phyloP scores from a whole-genome alignment of 495 filamentous ascomycete genomes.

The Talaromyces ruber region DNA sequence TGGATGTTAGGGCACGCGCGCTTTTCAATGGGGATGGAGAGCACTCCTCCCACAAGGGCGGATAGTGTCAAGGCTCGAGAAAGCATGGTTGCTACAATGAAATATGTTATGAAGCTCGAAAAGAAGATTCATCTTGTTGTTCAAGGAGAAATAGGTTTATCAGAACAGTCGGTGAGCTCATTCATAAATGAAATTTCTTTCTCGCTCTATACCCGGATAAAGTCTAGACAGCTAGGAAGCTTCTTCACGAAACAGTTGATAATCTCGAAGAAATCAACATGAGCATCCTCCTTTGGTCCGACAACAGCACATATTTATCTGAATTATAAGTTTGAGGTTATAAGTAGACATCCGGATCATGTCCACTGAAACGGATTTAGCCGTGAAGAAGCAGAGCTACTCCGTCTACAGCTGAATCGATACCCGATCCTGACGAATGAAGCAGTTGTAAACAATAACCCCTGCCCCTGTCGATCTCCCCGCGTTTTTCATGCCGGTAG shows the following conservation, averaged over 20 bases:
- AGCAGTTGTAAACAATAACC: neutral
- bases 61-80: slow-evolving; percentile 3
- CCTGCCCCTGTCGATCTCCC: neutral
- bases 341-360: neutral
- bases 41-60: slow-evolving; percentile 11
- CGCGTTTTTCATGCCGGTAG: slow-evolving; percentile 1
- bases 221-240: neutral
- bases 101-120: neutral
- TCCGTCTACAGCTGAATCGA: neutral
- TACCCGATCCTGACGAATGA: neutral
- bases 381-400: neutral
- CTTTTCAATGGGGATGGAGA: slow-evolving; percentile 16
- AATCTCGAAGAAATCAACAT: neutral
- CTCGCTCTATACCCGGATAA: neutral
- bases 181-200: neutral
- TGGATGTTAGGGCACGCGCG: slow-evolving; percentile 43
- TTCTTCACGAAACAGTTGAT: neutral
- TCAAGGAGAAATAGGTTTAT: neutral
- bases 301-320: neutral
- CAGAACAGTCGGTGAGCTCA: neutral
- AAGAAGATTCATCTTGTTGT: neutral
- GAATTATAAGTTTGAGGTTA: neutral
- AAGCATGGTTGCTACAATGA: neutral
- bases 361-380: neutral
- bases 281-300: neutral